phyloP scores from a whole-genome alignment of 2,329 filamentous ascomycete genomes.

The Alternaria arborescens region DNA sequence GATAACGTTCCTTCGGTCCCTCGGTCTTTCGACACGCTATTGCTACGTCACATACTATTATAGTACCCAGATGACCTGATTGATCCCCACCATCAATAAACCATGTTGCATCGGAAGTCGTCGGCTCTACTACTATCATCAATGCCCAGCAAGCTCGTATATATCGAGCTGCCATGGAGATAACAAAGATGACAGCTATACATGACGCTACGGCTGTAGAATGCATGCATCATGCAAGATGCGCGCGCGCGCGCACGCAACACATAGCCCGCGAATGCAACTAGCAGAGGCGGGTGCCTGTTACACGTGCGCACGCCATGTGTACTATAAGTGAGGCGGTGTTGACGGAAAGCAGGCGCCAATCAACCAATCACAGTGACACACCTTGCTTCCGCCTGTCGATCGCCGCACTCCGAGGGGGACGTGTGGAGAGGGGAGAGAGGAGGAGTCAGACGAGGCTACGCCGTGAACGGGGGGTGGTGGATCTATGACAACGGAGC shows the following conservation, averaged over 20 bases:
- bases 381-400: background rate
- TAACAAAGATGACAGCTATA: background rate
- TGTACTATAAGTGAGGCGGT: background rate
- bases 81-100: too few species aligned
- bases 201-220: background rate
- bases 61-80: too few species aligned
- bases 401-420: background rate
- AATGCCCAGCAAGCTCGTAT: too few species aligned
- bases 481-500: background rate
- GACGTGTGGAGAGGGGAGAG: background rate
- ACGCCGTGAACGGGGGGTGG: background rate
- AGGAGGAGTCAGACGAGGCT: constrained; percentile 12
- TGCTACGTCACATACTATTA: too few species aligned
- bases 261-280: background rate
- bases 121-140: too few species aligned
- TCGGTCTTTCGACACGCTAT: too few species aligned
- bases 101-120: too few species aligned
- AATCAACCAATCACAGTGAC: background rate
- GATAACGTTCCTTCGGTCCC: background rate
- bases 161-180: too few species aligned
- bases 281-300: constrained; percentile 14
- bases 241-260: background rate
- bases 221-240: background rate
- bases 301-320: constrained; percentile 20
- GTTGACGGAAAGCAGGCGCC: too few species aligned